Evolutionary conservation across 2,329 filamentous ascomycete species (phyloP).

Genomic region (Fonsecaea erecta): DNA sequence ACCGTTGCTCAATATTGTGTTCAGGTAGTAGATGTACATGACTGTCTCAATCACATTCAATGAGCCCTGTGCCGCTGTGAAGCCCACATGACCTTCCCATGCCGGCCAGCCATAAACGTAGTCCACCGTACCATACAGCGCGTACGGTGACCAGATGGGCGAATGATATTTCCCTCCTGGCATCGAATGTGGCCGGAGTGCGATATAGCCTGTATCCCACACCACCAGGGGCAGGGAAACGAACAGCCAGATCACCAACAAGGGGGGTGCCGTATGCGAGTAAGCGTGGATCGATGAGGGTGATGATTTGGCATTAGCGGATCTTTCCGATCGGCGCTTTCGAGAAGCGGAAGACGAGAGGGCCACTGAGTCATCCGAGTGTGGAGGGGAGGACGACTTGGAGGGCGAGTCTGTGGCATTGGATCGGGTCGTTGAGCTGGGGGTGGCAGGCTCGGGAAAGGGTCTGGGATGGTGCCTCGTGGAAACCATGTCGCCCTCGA

Average conservation of each 20-base stretch:
- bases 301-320: slow-evolving; percentile 15
- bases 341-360: slow-evolving; percentile 4
- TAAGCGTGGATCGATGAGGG: slow-evolving; percentile 44
- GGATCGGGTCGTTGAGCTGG: slow-evolving; percentile 31
- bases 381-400: slow-evolving; percentile 16
- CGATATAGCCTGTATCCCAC: slow-evolving; percentile 81
- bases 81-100: slow-evolving; percentile 70
- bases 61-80: slow-evolving; percentile 73
- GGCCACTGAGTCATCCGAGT: slow-evolving; percentile 11
- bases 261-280: slow-evolving; percentile 64
- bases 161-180: slow-evolving; percentile 72
- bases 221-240: slow-evolving; percentile 76
- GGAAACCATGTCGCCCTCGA: slow-evolving; percentile 55
- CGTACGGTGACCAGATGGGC: slow-evolving; percentile 77
- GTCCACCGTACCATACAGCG: slow-evolving; percentile 78
- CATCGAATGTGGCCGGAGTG: slow-evolving; percentile 81
- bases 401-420: slow-evolving; percentile 35
- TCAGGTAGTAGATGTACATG: slow-evolving; percentile 68
- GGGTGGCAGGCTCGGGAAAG: slow-evolving; percentile 48
- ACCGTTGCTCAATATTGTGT: slow-evolving; percentile 15
- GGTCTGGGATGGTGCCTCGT: slow-evolving; percentile 60
- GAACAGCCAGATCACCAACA: slow-evolving; percentile 71
- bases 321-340: slow-evolving; percentile 38
- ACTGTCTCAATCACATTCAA: slow-evolving; percentile 71
- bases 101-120: slow-evolving; percentile 80